Base-by-base conservation (phyloP, 1,284 basidiomycete species). In the Malassezia restricta region DNA sequence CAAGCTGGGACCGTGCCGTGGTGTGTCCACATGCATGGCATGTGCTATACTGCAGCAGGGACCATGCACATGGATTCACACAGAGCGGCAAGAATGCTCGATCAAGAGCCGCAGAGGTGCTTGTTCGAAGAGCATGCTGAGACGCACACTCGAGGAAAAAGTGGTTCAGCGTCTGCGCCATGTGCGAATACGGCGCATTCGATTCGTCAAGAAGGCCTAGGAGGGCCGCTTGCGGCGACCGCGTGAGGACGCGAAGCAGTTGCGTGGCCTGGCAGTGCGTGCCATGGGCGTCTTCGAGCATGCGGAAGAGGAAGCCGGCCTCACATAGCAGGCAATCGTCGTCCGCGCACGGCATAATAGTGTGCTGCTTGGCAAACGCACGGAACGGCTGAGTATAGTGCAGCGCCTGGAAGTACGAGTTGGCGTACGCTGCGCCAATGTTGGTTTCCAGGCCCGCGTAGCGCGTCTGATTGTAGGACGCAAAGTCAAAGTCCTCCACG, bases 401-500 rank as follows among this genome's bases (percentile, higher is more conserved):
- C 74, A 98, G 80, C 3, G 85, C 82, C 73, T 98, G 92, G 1
- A 99, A 76, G 24, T 96, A 75, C 1, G 89, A 78, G 70, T 99
- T 98, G 27, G 92, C 94, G 75, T 98, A 99, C 15, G 90, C 96
- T 74, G 96, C 94, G 48, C 87, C 78, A 56, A 98, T 96, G 71
- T 98, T 89, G 1, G 92, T 95, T 75, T 98, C 94, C 44, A 99
- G 79, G 4, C 94, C 94, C 54, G 87, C 90, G 69, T 82, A 90
- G 27, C 79, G 74, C 0, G 94, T 96, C 67, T 56, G 51, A 59
- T 68, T 70, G 64, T 70, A 71, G 49, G 61, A 67, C 32, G 80
- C 91, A 69, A 98, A 99, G 74, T 99, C 94, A 68, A 99, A 99
- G 75, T 99, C 92, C 72, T 92, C 92, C 27, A 96, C 87, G n/a